These are phyloP conservation scores for Pneumocystis oryctolagi DNA, from an alignment of 1,139 yeast genomes.

Conservation along the genomic window DNA sequence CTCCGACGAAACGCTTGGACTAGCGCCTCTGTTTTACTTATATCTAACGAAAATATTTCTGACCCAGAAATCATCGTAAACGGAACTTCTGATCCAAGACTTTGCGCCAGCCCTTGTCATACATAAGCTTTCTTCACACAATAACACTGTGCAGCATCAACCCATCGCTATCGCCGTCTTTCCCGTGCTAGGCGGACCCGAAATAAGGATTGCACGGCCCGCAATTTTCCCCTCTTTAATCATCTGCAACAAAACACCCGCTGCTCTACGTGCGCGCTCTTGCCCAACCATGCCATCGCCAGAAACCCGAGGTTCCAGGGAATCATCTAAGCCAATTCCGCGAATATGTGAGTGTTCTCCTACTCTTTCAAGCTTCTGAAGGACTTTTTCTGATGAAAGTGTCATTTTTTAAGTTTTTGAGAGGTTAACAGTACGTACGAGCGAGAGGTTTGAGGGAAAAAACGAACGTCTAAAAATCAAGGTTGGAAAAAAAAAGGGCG, in stretches of 20 bases:
- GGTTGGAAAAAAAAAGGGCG: neutral
- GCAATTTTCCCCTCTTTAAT: slow-evolving; percentile 88
- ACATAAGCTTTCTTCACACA: neutral
- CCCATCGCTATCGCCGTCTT: slow-evolving; percentile 99
- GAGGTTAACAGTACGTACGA: neutral
- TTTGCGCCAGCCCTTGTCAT: slow-evolving; percentile 45
- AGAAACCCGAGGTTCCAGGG: slow-evolving; percentile 61
- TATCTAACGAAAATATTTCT: slow-evolving; percentile 79
- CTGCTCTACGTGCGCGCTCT: slow-evolving; percentile 83
- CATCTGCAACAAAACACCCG: slow-evolving; percentile 86
- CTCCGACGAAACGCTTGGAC: slow-evolving; percentile 93
- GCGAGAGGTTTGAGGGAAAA: neutral
- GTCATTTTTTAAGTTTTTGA: neutral
- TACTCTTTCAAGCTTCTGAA: slow-evolving; percentile 20
- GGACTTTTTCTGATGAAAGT: neutral
- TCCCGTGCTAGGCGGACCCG: slow-evolving; percentile 98
- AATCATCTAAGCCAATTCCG: slow-evolving; percentile 71
- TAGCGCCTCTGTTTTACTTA: slow-evolving; percentile 87
- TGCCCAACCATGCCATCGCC: slow-evolving; percentile 98
- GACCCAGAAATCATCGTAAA: slow-evolving; percentile 91
- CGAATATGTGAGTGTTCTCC: slow-evolving; percentile 96
- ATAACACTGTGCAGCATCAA: neutral
- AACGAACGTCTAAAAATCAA: neutral
- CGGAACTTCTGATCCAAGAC: slow-evolving; percentile 81
- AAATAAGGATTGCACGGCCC: slow-evolving; percentile 87